These are phyloP conservation scores for Lotus japonicus DNA, from an alignment of 306 rosid genomes.

Conservation along the genomic window DNA sequence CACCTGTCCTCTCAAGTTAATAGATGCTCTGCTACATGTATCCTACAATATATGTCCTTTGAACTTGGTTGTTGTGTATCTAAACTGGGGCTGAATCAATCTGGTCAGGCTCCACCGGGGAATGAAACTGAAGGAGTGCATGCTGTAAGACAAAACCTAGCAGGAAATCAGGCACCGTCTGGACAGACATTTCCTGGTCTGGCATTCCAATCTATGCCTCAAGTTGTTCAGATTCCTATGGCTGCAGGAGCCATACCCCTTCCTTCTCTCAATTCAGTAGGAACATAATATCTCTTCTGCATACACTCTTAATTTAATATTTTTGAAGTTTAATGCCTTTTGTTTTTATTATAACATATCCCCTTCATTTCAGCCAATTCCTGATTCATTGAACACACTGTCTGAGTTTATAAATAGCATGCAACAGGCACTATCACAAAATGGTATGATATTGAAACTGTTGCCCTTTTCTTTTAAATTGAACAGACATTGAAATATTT, in stretches of 20 bases:
- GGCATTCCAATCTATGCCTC: slow-evolving; percentile 66
- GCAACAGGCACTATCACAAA: slow-evolving; percentile 67
- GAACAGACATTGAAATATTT: slow-evolving; percentile 10
- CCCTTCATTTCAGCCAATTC: slow-evolving; percentile 66
- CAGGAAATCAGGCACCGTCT: slow-evolving; percentile 54
- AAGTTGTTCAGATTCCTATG: slow-evolving; percentile 59
- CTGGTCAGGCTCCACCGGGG: slow-evolving; percentile 48
- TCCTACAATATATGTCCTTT: slow-evolving; percentile 4
- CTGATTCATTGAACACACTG: slow-evolving; percentile 71
- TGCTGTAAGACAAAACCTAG: slow-evolving; percentile 38
- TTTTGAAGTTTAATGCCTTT: not conserved
- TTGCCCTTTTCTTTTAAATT: slow-evolving; percentile 9
- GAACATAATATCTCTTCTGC: slow-evolving; percentile 8
- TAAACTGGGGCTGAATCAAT: slow-evolving; percentile 31
- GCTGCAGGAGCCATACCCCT: slow-evolving; percentile 57
- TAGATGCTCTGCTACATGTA: not conserved
- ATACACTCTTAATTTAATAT: not conserved
- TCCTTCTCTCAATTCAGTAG: slow-evolving; percentile 70
- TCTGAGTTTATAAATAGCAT: slow-evolving; percentile 75
- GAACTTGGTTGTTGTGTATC: slow-evolving; percentile 5
- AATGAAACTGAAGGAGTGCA: slow-evolving; percentile 44
- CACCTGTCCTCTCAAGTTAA: slow-evolving; percentile 1
- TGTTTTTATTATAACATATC: not conserved
- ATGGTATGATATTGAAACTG: slow-evolving; percentile 36
- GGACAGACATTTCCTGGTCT: slow-evolving; percentile 62